Evolutionary conservation across 192 early-diverging fungal species (phyloP).

Genomic region (Coemansia sp.): DNA sequence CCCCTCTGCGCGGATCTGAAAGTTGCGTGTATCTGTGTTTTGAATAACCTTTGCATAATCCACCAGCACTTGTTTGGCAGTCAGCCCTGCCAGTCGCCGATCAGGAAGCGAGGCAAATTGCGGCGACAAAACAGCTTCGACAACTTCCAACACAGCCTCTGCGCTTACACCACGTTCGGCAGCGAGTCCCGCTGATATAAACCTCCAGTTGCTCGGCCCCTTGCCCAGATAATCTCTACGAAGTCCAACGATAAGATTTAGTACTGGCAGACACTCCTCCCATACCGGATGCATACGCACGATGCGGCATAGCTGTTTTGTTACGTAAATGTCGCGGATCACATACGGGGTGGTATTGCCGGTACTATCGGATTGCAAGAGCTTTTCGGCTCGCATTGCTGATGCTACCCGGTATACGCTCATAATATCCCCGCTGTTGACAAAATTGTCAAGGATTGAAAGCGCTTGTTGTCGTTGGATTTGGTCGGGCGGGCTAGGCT

Average conservation of each 20-base stretch:
- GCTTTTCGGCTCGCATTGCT: conserved; percentile 2
- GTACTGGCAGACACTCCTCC: conserved; percentile 27
- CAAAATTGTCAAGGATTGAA: background rate
- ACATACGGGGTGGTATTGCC: conserved; percentile 15
- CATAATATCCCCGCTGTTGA: background rate
- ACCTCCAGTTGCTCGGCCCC: conserved; percentile 14
- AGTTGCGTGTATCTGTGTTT: background rate
- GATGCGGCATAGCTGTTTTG: conserved; percentile 8
- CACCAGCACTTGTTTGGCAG: conserved; percentile 33
- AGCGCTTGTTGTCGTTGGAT: background rate
- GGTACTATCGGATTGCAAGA: conserved; percentile 1
- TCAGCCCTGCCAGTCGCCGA: conserved; percentile 36
- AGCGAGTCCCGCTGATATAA: background rate
- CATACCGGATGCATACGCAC: conserved; percentile 18
- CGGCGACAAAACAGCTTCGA: conserved; percentile 20
- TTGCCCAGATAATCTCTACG: conserved; percentile 9
- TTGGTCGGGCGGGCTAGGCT: background rate
- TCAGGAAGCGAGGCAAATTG: conserved; percentile 25
- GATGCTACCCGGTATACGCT: conserved; percentile 15
- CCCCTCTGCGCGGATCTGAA: conserved; percentile 30
- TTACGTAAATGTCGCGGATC: conserved; percentile 20
- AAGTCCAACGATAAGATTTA: conserved; percentile 30
- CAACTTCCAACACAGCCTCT: background rate
- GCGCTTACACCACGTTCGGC: background rate
- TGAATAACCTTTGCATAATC: conserved; percentile 17